These are phyloP conservation scores for Fusarium anthophilum DNA, from an alignment of 2,329 filamentous ascomycete genomes.

Conservation along the genomic window DNA sequence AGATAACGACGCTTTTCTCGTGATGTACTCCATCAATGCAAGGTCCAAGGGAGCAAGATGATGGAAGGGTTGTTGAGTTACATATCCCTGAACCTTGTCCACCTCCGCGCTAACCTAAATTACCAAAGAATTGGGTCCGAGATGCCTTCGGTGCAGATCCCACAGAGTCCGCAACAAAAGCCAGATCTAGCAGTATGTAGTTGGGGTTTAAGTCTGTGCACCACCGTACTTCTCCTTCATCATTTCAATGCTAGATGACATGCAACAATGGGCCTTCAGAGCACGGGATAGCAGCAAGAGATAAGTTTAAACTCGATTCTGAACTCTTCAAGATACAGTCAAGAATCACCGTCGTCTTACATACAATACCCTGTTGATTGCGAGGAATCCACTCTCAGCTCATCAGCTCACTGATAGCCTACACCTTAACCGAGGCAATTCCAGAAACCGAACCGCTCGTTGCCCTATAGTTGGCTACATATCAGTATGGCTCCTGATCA, in stretches of 20 bases:
- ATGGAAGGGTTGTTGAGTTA: conserved; percentile 32
- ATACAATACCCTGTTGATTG: conserved; percentile 3
- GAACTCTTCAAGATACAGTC: not conserved
- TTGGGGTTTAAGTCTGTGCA: not conserved
- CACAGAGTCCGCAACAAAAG: not conserved
- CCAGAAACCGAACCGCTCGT: not conserved
- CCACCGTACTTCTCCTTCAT: not conserved
- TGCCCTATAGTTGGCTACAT: not conserved
- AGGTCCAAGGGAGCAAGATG: conserved; percentile 29
- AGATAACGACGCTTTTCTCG: not conserved
- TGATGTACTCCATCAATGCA: conserved; percentile 24
- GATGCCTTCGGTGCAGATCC: conserved; percentile 24
- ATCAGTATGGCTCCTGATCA: not conserved
- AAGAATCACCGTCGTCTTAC: not conserved
- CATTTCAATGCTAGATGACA: not conserved
- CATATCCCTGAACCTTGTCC: conserved; percentile 38
- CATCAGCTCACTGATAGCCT: conserved; percentile 12
- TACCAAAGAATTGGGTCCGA: conserved; percentile 39
- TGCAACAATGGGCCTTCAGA: not conserved
- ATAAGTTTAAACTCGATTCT: not conserved
- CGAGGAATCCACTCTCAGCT: conserved; percentile 5
- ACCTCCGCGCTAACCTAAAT: conserved; percentile 33
- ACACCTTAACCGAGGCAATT: conserved; percentile 9
- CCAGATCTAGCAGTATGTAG: not conserved
- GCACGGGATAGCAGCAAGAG: not conserved